Conservation (phyloP, 129 eudicot species). For the Chrysanthemum lavandulifolium region DNA sequence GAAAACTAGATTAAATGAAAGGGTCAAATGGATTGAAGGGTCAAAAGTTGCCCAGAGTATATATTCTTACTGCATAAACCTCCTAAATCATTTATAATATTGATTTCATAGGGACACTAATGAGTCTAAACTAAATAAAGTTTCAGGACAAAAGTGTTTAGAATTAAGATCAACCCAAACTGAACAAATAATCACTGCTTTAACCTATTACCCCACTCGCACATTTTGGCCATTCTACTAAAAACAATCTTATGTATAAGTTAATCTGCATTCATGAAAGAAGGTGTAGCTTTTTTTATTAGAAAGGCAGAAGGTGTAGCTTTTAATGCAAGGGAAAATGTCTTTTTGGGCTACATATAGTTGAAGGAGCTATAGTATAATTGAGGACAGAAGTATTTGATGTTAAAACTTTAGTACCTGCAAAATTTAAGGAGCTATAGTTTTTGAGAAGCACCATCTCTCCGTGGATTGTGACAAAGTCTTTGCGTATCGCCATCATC, state of each 20-base stretch:
- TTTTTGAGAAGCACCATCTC: slow-evolving; percentile 96
- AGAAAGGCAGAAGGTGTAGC: not conserved
- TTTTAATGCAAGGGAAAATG: not conserved
- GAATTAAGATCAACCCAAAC: not conserved
- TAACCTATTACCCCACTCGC: not conserved
- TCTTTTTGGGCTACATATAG: not conserved
- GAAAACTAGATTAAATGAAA: not conserved
- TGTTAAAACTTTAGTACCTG: slow-evolving; percentile 45
- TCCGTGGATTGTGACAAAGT: slow-evolving; percentile 79
- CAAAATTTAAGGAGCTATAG: slow-evolving; percentile 91
- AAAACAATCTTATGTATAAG: not conserved
- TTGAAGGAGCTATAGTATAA: too few species aligned
- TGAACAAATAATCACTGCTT: not conserved
- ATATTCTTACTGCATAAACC: not conserved
- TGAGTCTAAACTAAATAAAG: not conserved
- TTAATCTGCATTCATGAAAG: not conserved
- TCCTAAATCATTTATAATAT: not conserved
- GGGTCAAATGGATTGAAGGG: not conserved
- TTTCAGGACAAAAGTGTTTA: not conserved
- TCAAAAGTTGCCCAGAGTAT: not conserved
- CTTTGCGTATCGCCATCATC: slow-evolving; percentile 69
- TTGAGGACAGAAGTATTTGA: not conserved
- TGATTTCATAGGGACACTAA: not conserved
- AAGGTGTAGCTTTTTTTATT: not conserved
- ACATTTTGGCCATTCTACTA: not conserved